These are phyloP conservation scores for Globisporangium paddicum DNA, from an alignment of 352 stramenopile species.

Conservation along the genomic window DNA sequence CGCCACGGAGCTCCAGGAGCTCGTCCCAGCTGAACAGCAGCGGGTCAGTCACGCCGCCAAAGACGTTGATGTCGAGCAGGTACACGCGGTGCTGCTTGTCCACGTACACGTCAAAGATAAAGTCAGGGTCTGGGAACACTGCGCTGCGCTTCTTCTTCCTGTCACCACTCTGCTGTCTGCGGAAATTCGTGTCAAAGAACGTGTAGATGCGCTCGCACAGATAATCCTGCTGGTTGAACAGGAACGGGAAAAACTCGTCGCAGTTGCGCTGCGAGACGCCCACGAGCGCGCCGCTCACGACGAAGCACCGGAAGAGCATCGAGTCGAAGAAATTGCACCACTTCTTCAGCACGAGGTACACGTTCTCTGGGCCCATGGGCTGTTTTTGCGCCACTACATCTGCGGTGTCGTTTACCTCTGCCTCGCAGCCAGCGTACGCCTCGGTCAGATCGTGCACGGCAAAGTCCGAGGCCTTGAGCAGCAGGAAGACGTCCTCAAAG, in stretches of 20 bases:
- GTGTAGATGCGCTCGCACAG: conserved; percentile 61
- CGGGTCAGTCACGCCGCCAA: conserved; percentile 87
- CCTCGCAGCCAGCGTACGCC: conserved; percentile 64
- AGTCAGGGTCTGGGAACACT: conserved; percentile 74
- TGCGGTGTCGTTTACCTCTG: conserved; percentile 13
- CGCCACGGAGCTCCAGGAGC: conserved; percentile 32
- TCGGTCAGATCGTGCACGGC: conserved; percentile 89
- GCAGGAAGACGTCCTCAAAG: conserved; percentile 81
- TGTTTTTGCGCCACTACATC: neutral
- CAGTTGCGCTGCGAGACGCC: conserved; percentile 90
- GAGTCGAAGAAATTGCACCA: conserved; percentile 94
- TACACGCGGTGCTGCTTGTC: conserved; percentile 91
- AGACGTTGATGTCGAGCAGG: conserved; percentile 95
- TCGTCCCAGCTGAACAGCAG: conserved; percentile 94
- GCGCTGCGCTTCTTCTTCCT: conserved; percentile 8
- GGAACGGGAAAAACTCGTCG: conserved; percentile 90
- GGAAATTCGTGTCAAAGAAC: conserved; percentile 61
- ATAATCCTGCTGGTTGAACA: conserved; percentile 66
- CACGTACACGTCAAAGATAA: conserved; percentile 93
- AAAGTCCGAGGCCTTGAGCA: conserved; percentile 86
- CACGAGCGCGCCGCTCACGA: conserved; percentile 72
- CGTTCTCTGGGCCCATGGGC: neutral
- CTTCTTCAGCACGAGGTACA: conserved; percentile 92
- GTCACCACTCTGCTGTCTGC: conserved; percentile 13
- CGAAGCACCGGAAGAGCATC: conserved; percentile 95